Evolutionary conservation across 2,329 filamentous ascomycete genomes (phyloP), one percentile per base, ranked within the genome.

Genomic region (Amylocarpus encephaloides): DNA sequence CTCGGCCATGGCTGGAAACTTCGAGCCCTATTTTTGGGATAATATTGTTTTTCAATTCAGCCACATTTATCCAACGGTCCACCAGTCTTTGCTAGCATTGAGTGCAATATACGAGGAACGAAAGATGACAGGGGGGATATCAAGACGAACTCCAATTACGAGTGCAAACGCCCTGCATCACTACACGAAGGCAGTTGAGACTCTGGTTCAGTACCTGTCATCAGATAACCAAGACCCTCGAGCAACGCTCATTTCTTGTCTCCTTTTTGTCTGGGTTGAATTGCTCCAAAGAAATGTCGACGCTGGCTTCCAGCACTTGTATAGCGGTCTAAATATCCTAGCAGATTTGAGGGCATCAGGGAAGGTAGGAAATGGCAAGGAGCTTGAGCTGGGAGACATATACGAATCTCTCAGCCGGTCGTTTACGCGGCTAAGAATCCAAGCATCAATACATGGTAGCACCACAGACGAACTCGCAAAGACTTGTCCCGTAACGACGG

Each of bases 71-170:
- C 48, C 52, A 5, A 48, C 48, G 5, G 41, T 57, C 12, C 19
- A 32, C 26, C 48, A 53, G n/a, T 42, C 45, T 1, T 41, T 57
- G 41, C 30, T 51, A 6, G 49, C 54, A 15, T 22, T 57, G n/a
- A 50, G 52, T 35, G 40, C 47, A 5, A 48, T 54, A 34, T 54
- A 49, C 19, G 54, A 54, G 12, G 29, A 46, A 36, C 45, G 50
- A 32, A 47, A 51, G 19, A 35, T 10, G 6, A 11, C 13, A 15
- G 32, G 26, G 12, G 33, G 12, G 34, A 46, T 15, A 12, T 30
- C 22, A 32, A 36, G 6, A 32, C 15, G 15, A 19, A 39, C 5
- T 35, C 15, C 1, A 67, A 69, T 29, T 52, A 76, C 33, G 50
- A 29, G 33, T 16, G 26, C 34, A 9, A 15, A 46, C 33, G 32